Evolutionary conservation across 352 stramenopile genomes (phyloP).

Genomic region (Bremia lactucae): DNA sequence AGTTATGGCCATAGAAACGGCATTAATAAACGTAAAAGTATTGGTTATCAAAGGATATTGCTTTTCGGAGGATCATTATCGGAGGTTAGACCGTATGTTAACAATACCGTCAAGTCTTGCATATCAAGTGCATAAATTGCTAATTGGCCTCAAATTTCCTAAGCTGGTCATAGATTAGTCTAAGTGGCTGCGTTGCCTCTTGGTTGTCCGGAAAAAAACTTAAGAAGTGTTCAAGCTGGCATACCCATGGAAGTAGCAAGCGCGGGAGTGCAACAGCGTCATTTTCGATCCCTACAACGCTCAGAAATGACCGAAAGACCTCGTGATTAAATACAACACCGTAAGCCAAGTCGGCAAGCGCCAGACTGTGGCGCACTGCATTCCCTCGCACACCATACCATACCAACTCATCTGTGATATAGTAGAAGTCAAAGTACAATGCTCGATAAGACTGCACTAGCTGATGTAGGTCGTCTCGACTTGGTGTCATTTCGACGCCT

Average conservation of each 20-base stretch:
- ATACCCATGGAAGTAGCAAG: constrained; percentile 75
- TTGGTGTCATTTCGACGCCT: constrained; percentile 6
- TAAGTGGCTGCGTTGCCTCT: constrained; percentile 63
- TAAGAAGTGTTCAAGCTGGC: constrained; percentile 79
- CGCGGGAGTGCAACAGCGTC: constrained; percentile 37
- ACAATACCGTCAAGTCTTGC: not conserved
- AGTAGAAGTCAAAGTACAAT: constrained; percentile 87
- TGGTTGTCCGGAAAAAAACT: constrained; percentile 84
- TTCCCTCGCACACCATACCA: constrained; percentile 82
- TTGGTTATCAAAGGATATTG: too few species aligned
- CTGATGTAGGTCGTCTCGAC: constrained; percentile 42
- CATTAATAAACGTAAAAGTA: too few species aligned
- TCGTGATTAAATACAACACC: constrained; percentile 81
- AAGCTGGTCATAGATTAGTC: constrained; percentile 72
- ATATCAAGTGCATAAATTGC: constrained; percentile 1
- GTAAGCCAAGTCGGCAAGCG: constrained; percentile 73
- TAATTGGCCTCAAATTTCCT: constrained; percentile 52
- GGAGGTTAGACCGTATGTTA: too few species aligned
- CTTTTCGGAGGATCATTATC: too few species aligned
- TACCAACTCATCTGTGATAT: constrained; percentile 84
- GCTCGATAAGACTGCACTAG: constrained; percentile 70
- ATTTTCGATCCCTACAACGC: constrained; percentile 9
- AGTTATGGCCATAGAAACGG: too few species aligned
- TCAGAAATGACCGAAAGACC: constrained; percentile 64
- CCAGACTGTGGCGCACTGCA: constrained; percentile 69